These are phyloP conservation scores for Jamesozyma piceae DNA, from an alignment of 805 yeast species.

Conservation along the genomic window DNA sequence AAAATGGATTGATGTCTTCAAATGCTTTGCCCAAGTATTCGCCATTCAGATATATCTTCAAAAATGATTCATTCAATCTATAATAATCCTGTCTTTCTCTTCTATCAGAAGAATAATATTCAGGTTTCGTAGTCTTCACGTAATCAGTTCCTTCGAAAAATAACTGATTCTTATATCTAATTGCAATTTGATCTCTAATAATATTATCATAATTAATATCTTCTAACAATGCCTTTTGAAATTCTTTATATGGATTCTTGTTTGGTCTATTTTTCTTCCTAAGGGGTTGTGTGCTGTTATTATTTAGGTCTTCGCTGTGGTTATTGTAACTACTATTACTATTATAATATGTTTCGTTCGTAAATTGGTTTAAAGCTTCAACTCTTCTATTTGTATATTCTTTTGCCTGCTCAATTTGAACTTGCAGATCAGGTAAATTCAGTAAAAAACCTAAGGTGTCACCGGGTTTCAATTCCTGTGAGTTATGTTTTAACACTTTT, in stretches of 20 bases:
- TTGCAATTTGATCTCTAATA: slow-evolving; percentile 77
- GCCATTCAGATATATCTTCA: slow-evolving; percentile 75
- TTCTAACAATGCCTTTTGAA: slow-evolving; percentile 25
- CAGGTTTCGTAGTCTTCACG: slow-evolving; percentile 28
- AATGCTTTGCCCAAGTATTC: slow-evolving; percentile 53
- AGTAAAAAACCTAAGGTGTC: slow-evolving; percentile 78
- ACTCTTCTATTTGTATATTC: slow-evolving; percentile 30
- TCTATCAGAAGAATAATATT: slow-evolving; percentile 26
- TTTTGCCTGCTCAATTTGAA: slow-evolving; percentile 37
- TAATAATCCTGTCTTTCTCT: slow-evolving; percentile 34
- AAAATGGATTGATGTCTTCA: slow-evolving; percentile 58
- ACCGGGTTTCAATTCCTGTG: slow-evolving; percentile 44
- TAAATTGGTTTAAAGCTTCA: slow-evolving; percentile 15
- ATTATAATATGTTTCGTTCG: background rate
- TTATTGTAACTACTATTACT: background rate
- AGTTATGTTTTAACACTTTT: slow-evolving; percentile 40
- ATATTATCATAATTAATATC: slow-evolving; percentile 35
- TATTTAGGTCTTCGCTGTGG: background rate
- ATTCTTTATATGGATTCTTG: slow-evolving; percentile 13
- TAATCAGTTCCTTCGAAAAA: slow-evolving; percentile 78
- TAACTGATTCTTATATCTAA: slow-evolving; percentile 64
- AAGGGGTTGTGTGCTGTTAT: background rate
- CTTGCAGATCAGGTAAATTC: slow-evolving; percentile 47
- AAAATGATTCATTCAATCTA: slow-evolving; percentile 39
- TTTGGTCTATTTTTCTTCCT: slow-evolving; percentile 8